Percentiles rank a stretch among this genome's conserved stretches.
These are phyloP conservation scores for Neurospora sp. DNA, from an alignment of 495 filamentous ascomycete genomes.

Conservation along the genomic window DNA sequence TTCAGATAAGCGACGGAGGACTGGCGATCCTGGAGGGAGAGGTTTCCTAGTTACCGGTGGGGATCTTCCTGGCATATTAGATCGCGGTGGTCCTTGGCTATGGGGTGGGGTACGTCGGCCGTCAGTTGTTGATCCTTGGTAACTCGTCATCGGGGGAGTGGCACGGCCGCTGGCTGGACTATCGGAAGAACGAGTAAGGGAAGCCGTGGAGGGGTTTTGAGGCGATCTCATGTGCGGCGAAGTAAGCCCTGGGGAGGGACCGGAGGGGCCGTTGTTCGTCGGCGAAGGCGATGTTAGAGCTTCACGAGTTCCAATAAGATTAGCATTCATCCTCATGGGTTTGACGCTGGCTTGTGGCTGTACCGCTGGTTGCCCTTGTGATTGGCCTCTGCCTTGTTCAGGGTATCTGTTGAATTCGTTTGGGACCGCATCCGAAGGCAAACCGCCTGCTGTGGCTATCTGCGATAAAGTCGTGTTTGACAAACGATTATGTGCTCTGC, in stretches of 20 bases:
- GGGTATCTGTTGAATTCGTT: not conserved
- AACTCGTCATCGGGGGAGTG: constrained; percentile 11
- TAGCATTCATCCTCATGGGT: constrained; percentile 39
- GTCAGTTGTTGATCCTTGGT: constrained; percentile 21
- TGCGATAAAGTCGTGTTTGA: constrained; percentile 73
- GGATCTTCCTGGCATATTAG: constrained; percentile 21
- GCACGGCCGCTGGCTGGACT: constrained; percentile 1
- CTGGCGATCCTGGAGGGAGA: constrained; percentile 40
- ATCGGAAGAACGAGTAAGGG: constrained; percentile 9
- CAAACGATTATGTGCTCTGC: constrained; percentile 68
- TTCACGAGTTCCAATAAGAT: constrained; percentile 39
- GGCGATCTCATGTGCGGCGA: constrained; percentile 21
- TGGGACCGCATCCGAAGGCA: constrained; percentile 16
- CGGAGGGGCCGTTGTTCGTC: constrained; percentile 11
- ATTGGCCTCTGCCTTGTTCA: constrained; percentile 1
- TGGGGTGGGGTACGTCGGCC: constrained; percentile 28
- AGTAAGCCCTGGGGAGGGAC: constrained; percentile 21
- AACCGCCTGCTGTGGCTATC: constrained; percentile 53
- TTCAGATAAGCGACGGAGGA: constrained; percentile 23
- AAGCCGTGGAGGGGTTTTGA: constrained; percentile 27
- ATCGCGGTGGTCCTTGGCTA: constrained; percentile 10
- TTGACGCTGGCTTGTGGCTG: constrained; percentile 33
- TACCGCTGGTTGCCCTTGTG: constrained; percentile 33
- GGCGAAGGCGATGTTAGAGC: constrained; percentile 30
- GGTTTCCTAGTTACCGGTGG: constrained; percentile 48